Evolutionary conservation across 768 basidiomycete species (phyloP), one percentile per base, ranked within the genome.

Genomic region (Collybia nuda): DNA sequence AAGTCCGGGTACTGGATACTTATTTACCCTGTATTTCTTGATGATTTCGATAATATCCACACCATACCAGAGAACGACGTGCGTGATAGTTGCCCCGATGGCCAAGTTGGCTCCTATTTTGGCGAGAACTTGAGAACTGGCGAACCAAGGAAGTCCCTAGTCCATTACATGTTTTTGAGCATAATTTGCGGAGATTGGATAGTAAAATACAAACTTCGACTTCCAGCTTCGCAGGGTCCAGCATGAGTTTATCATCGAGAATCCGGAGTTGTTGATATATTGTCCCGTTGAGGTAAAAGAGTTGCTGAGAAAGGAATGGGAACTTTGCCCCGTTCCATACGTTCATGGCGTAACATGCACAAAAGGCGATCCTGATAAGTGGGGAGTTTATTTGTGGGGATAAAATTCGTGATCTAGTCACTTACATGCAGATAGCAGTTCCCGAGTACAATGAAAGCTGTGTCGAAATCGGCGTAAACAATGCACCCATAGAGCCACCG

Each of bases 391-490:
- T 14, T 18, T 2, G 3, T 8, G n/a, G 24, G 24, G 18, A 14
- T 9, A 8, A 18, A 7, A 7, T 23, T 26, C 1, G 6, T 17
- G n/a, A 26, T 11, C 11, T n/a, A 52, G 37, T 15, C 2, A 54
- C 78, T 40, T 47, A 82, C 79, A 78, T 74, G 75, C 76, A 82
- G 11, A 82, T 57, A 14, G 76, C 60, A 11, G 74, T 74, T 1
- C 81, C 83, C 18, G 74, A 61, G 44, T 80, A 75, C 17, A 69
- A 59, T 1, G 79, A 82, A 29, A 82, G 42, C 62, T 80, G 81
- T 2, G 81, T 77, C 5, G 74, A 73, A 9, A 85, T 62, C 0
- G 84, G 83, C 22, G 81, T 81, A 54, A 69, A 79, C 2, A 75
- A 60, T 36, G 72, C 72, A 11, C 76, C 73, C 45, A 78, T 67